Evolutionary conservation across 2,329 filamentous ascomycete genomes (phyloP).

Genomic region (Microcyclospora pomicola): DNA sequence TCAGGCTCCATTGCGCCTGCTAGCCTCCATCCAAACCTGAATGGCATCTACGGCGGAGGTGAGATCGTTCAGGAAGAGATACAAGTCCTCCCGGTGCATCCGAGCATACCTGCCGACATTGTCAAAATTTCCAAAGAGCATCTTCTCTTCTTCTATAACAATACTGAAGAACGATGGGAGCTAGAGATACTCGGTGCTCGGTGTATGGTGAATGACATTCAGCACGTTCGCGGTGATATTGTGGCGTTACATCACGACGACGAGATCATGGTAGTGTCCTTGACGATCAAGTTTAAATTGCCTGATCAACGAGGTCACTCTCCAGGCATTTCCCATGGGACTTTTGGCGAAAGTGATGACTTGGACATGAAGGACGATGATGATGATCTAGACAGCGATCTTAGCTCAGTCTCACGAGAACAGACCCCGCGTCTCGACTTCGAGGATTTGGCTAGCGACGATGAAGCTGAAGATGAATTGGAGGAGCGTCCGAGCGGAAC

Average conservation of each 20-base stretch:
- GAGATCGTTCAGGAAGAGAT: slow-evolving; percentile 23
- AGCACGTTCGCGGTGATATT: slow-evolving; percentile 33
- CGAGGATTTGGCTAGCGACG: no score
- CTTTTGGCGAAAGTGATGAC: not conserved
- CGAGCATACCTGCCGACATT: slow-evolving; percentile 49
- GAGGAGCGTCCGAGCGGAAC: not conserved
- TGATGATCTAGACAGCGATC: not conserved
- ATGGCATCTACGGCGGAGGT: slow-evolving; percentile 23
- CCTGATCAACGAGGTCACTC: slow-evolving; percentile 38
- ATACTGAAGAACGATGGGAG: slow-evolving; percentile 49
- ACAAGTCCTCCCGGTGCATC: slow-evolving; percentile 54
- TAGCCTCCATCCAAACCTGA: slow-evolving; percentile 20
- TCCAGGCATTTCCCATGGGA: slow-evolving; percentile 4
- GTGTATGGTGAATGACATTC: slow-evolving; percentile 49
- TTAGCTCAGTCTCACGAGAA: not conserved
- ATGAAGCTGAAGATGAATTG: slow-evolving; percentile 1
- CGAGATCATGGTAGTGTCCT: slow-evolving; percentile 57
- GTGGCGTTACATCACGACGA: slow-evolving; percentile 50
- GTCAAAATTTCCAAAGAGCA: slow-evolving; percentile 64
- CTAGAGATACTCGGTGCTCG: slow-evolving; percentile 54
- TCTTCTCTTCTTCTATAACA: slow-evolving; percentile 57
- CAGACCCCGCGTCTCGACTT: no score
- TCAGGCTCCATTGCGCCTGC: slow-evolving; percentile 23
- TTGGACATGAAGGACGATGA: slow-evolving; percentile 1
- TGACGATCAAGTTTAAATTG: slow-evolving; percentile 54